A percentile compares a stretch with the other conserved stretches of the same genome.
These are phyloP conservation scores for Dryadomyces quercus-mongolicae DNA, from an alignment of 2,329 filamentous ascomycete genomes.

Conservation along the genomic window DNA sequence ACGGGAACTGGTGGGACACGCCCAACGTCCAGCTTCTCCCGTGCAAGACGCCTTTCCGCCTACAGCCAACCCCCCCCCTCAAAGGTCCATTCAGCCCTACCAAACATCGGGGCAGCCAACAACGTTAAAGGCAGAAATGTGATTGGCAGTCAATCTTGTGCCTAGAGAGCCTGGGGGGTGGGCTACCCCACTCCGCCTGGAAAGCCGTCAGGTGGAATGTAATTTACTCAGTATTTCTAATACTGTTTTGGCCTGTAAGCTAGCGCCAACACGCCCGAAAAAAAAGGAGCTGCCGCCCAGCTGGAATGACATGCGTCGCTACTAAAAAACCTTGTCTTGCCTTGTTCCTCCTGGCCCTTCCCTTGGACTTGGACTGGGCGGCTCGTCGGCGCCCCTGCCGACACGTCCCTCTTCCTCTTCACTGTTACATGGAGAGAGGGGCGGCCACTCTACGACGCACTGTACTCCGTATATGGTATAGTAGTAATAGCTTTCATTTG, in stretches of 20 bases:
- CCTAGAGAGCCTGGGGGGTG: background rate
- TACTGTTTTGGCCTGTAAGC: background rate
- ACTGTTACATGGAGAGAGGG: background rate
- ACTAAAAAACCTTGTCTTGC: background rate
- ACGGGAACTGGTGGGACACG: too few species aligned
- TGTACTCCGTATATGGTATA: background rate
- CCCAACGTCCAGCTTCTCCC: background rate
- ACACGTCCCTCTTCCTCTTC: too few species aligned
- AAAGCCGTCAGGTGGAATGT: background rate
- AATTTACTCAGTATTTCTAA: background rate
- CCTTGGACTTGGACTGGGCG: too few species aligned
- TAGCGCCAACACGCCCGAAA: background rate
- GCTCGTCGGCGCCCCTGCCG: too few species aligned
- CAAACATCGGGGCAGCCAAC: background rate
- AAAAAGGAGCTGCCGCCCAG: background rate
- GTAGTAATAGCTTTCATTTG: background rate
- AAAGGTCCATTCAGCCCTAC: conserved; percentile 1
- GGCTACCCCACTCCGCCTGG: background rate
- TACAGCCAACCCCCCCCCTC: background rate
- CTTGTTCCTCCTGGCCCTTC: background rate
- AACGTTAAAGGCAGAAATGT: background rate
- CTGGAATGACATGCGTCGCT: background rate
- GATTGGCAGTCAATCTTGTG: background rate
- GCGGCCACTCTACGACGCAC: background rate
- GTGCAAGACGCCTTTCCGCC: background rate